Evolutionary conservation across 495 filamentous ascomycete species (phyloP).

Genomic region (Bacidia rubella): DNA sequence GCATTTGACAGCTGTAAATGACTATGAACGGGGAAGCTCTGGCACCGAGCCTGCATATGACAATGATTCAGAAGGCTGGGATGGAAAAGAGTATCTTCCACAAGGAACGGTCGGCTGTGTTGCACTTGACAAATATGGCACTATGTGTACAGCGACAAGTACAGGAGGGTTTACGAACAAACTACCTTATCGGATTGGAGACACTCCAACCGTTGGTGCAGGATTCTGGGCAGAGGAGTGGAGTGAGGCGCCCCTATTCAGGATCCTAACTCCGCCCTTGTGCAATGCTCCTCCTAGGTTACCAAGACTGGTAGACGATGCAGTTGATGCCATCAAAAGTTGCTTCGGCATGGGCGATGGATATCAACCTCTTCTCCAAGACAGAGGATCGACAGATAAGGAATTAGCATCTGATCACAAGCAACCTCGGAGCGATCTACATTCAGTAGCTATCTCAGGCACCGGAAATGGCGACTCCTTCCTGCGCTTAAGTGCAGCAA

Average conservation of each 20-base stretch:
- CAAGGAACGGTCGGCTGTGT: slow-evolving; percentile 82
- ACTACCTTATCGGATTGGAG: slow-evolving; percentile 68
- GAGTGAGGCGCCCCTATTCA: slow-evolving; percentile 22
- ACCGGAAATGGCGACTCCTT: slow-evolving; percentile 90
- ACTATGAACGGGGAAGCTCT: slow-evolving; percentile 26
- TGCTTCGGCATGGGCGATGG: slow-evolving; percentile 3
- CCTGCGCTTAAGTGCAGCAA: slow-evolving; percentile 54
- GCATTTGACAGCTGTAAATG: slow-evolving; percentile 13
- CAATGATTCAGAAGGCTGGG: slow-evolving; percentile 23
- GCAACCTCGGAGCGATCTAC: slow-evolving; percentile 11
- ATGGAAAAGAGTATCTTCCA: slow-evolving; percentile 47
- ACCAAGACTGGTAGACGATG: not conserved
- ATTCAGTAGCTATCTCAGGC: slow-evolving; percentile 62
- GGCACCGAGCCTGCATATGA: slow-evolving; percentile 21
- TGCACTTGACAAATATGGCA: slow-evolving; percentile 58
- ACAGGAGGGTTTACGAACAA: slow-evolving; percentile 89
- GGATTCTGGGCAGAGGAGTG: slow-evolving; percentile 84
- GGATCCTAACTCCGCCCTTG: not conserved
- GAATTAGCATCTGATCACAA: not conserved
- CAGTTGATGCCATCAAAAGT: not conserved
- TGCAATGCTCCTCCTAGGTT: not conserved
- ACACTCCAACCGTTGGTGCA: slow-evolving; percentile 75
- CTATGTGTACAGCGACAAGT: slow-evolving; percentile 66
- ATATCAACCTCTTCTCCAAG: slow-evolving; percentile 1
- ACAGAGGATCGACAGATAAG: slow-evolving; percentile 3